A percentile compares a stretch with the other conserved stretches of the same genome.
These are phyloP conservation scores for Prunus davidiana DNA, from an alignment of 306 rosid species.

Conservation along the genomic window DNA sequence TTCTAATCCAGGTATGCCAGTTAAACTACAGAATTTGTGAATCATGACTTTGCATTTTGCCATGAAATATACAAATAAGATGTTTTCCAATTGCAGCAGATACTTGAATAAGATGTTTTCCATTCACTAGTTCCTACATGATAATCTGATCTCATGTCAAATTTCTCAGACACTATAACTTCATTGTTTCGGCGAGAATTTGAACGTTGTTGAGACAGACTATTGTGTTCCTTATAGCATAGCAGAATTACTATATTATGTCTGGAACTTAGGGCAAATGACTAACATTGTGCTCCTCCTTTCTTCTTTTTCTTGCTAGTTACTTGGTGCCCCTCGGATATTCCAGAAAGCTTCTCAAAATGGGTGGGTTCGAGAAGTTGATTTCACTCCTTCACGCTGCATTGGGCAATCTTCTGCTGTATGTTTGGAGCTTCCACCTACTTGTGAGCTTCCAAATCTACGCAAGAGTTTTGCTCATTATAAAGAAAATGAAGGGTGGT, in stretches of 20 bases:
- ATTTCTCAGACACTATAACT: no score
- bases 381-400: slow-evolving; percentile 36
- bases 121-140: no score
- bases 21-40: not conserved
- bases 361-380: slow-evolving; percentile 31
- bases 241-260: not conserved
- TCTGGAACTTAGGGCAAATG: not conserved
- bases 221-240: not conserved
- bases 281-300: not conserved
- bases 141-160: no score
- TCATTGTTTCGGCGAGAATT: no score
- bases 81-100: no score
- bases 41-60: not conserved
- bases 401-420: slow-evolving; percentile 26
- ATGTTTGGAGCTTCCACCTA: slow-evolving; percentile 25
- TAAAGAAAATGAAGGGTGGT: slow-evolving; percentile 23
- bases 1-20: slow-evolving; percentile 51
- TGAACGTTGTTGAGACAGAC: not conserved
- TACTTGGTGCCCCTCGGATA: slow-evolving; percentile 22
- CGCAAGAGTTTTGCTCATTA: slow-evolving; percentile 6
- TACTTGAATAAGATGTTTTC: no score
- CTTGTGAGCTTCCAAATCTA: slow-evolving; percentile 21
- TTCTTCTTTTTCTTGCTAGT: slow-evolving; percentile 2
- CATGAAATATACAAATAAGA: not conserved
- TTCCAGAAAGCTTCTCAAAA: slow-evolving; percentile 7